Conservation (phyloP, 345 rosid genomes). For the Populus deltoides region DNA sequence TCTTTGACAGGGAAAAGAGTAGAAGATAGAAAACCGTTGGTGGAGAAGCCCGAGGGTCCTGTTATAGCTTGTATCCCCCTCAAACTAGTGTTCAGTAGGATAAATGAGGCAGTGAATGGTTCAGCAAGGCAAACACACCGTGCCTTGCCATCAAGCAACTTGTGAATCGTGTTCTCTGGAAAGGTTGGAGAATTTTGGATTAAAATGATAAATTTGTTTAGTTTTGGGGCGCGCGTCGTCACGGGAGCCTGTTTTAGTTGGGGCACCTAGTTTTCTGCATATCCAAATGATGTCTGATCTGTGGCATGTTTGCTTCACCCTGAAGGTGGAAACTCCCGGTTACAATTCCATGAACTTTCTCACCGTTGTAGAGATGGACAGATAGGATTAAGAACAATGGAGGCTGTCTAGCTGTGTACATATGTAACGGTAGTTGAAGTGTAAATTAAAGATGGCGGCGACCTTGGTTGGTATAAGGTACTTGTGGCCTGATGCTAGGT, state of each 20-base stretch:
- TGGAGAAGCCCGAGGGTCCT: conserved; percentile 56
- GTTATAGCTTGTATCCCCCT: conserved; percentile 82
- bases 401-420: conserved; percentile 16
- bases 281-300: neutral
- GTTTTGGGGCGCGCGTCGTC: neutral
- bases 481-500: conserved; percentile 11
- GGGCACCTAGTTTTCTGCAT: neutral
- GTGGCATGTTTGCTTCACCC: neutral
- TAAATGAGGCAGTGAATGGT: conserved; percentile 81
- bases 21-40: conserved; percentile 35
- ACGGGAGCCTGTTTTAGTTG: neutral
- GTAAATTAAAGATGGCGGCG: conserved; percentile 25
- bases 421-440: conserved; percentile 25
- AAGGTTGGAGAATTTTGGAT: conserved; percentile 3
- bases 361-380: neutral
- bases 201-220: neutral
- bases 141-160: conserved; percentile 9
- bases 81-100: conserved; percentile 88
- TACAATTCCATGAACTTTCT: neutral
- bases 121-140: conserved; percentile 28
- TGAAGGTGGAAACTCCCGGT: conserved; percentile 8
- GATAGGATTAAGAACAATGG: neutral
- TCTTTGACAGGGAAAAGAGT: conserved; percentile 59
- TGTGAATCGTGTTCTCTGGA: neutral
- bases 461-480: conserved; percentile 2